Conservation (phyloP, 2,329 filamentous ascomycete species). For the Trichoderma sp. region DNA sequence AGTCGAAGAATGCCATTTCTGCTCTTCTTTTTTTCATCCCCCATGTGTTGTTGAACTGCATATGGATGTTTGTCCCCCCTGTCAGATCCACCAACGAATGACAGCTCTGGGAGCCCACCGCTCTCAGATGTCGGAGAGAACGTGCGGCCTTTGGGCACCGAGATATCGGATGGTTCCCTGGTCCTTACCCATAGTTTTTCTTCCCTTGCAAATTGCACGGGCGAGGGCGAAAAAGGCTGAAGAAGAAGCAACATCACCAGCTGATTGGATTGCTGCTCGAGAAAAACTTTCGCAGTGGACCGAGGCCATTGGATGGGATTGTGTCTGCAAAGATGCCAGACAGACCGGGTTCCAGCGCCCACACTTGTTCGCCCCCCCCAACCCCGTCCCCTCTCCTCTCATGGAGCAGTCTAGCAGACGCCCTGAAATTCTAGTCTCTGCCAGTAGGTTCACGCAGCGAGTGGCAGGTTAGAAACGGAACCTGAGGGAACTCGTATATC, state of each 20-base stretch:
- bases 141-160: constrained; percentile 6
- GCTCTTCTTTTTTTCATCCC: not conserved
- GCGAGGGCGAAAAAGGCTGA: not conserved
- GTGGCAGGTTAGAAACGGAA: not conserved
- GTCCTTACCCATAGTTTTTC: constrained; percentile 7
- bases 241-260: not conserved
- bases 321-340: constrained; percentile 13
- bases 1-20: constrained; percentile 20
- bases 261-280: not conserved
- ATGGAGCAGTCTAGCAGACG: constrained; percentile 21
- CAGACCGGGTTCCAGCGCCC: constrained; percentile 23
- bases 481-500: not conserved
- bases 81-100: constrained; percentile 4
- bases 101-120: not conserved
- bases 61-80: not conserved
- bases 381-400: too few relatives aligned
- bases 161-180: constrained; percentile 19
- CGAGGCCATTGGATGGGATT: not conserved
- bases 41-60: not conserved
- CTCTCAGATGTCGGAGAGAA: not conserved
- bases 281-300: constrained; percentile 20
- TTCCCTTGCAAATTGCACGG: not conserved
- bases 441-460: not conserved
- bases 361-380: constrained; percentile 1
- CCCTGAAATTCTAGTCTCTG: constrained; percentile 13